Evolutionary conservation across 1,139 yeast species (phyloP).

Genomic region (Wickerhamomyces sp.): DNA sequence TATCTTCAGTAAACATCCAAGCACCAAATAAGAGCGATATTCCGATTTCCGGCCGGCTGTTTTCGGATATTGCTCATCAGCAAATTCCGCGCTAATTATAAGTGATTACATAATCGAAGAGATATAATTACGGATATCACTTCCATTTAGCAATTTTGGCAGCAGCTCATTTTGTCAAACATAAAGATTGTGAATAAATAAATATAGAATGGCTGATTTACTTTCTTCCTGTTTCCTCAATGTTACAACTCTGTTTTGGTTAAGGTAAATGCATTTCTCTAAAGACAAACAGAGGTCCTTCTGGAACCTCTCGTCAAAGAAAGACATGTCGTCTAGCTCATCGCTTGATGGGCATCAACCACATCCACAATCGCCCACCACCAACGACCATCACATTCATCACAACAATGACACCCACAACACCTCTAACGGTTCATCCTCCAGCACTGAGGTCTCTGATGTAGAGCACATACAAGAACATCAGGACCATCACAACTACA

Average conservation of each 20-base stretch:
- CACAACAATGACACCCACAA: background rate
- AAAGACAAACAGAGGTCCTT: background rate
- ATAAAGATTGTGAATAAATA: background rate
- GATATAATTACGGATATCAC: too few species aligned
- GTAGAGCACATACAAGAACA: background rate
- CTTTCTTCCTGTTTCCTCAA: too few species aligned
- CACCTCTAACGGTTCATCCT: background rate
- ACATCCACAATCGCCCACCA: background rate
- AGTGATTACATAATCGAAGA: too few species aligned
- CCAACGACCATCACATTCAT: background rate
- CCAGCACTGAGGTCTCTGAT: background rate
- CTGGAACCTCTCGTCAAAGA: background rate
- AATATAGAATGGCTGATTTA: conserved; percentile 1
- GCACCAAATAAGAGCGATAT: too few species aligned
- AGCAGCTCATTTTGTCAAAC: too few species aligned
- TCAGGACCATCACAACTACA: background rate
- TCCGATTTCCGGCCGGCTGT: background rate
- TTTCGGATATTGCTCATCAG: background rate
- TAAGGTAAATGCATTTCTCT: too few species aligned
- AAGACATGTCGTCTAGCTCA: too few species aligned
- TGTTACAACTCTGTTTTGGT: too few species aligned
- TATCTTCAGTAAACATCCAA: background rate
- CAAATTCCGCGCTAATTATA: too few species aligned
- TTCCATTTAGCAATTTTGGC: too few species aligned
- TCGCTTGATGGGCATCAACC: too few species aligned